Evolutionary conservation across 1,139 yeast genomes (phyloP).

Genomic region (Wickerhamomyces sp.): DNA sequence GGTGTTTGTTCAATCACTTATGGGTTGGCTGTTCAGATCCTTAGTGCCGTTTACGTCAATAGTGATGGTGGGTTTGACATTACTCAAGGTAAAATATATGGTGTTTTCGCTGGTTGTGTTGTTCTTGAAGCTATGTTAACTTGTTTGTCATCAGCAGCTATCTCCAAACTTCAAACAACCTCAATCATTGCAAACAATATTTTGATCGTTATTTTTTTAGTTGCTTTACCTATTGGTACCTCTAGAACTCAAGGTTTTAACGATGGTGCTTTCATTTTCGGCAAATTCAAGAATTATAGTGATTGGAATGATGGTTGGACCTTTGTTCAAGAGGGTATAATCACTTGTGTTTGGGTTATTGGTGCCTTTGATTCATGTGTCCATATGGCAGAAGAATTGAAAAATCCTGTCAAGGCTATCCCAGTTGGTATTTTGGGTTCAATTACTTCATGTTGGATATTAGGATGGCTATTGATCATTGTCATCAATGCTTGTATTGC

Average conservation of each 20-base stretch:
- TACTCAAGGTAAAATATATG: conserved; percentile 40
- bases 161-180: conserved; percentile 55
- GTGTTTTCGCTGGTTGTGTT: conserved; percentile 44
- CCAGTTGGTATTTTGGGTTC: conserved; percentile 59
- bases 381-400: conserved; percentile 69
- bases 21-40: conserved; percentile 45
- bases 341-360: conserved; percentile 50
- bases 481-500: conserved; percentile 51
- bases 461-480: conserved; percentile 53
- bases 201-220: conserved; percentile 52
- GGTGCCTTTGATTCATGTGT: conserved; percentile 70
- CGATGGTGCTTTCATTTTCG: conserved; percentile 47
- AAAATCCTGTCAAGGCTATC: conserved; percentile 55
- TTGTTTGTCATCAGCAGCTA: conserved; percentile 44
- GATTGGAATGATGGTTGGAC: conserved; percentile 70
- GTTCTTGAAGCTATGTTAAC: conserved; percentile 39
- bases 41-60: conserved; percentile 41
- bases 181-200: conserved; percentile 54
- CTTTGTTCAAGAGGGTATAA: conserved; percentile 31
- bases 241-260: conserved; percentile 25
- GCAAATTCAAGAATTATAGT: conserved; percentile 46
- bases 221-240: conserved; percentile 60
- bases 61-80: conserved; percentile 39
- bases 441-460: conserved; percentile 48
- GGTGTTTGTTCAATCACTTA: conserved; percentile 48